A percentile compares a stretch with the other conserved stretches of the same genome.
phyloP scores from a whole-genome alignment of 2,329 filamentous ascomycete species.

The Colletotrichum tropicicola region DNA sequence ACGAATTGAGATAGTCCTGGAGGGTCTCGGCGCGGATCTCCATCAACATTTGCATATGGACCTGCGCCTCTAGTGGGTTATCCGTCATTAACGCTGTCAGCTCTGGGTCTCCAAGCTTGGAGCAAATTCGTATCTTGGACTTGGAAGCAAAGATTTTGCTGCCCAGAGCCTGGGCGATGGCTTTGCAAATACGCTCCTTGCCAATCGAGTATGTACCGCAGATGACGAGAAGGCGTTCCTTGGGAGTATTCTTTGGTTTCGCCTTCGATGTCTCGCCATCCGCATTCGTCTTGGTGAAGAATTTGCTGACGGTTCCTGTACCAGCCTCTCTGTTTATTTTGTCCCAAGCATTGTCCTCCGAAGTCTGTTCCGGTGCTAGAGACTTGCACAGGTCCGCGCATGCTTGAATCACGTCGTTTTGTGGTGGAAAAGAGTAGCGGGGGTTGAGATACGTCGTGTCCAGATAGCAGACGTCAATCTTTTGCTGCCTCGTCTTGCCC shows the following conservation, averaged over 20 bases:
- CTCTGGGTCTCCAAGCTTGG: slow-evolving; percentile 86
- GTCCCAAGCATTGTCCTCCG: slow-evolving; percentile 57
- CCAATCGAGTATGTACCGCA: slow-evolving; percentile 98
- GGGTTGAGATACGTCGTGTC: slow-evolving; percentile 98
- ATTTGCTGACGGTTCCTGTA: slow-evolving; percentile 59
- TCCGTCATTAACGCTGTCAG: slow-evolving; percentile 80
- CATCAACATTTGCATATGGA: slow-evolving; percentile 97
- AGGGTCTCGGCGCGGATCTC: slow-evolving; percentile 93
- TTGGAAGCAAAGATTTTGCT: slow-evolving; percentile 91
- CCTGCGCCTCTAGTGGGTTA: slow-evolving; percentile 85
- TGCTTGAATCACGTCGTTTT: slow-evolving; percentile 85
- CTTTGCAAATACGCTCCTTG: slow-evolving; percentile 94
- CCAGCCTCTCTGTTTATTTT: slow-evolving; percentile 50
- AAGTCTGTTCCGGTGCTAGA: slow-evolving; percentile 71
- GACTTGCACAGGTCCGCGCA: slow-evolving; percentile 89
- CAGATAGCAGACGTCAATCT: slow-evolving; percentile 94
- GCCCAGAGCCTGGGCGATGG: slow-evolving; percentile 85
- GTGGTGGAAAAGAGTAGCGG: slow-evolving; percentile 91
- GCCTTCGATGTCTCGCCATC: slow-evolving; percentile 41
- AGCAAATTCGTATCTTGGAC: slow-evolving; percentile 84
- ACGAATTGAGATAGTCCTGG: slow-evolving; percentile 84
- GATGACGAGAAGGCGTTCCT: slow-evolving; percentile 81
- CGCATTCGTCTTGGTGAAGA: slow-evolving; percentile 53
- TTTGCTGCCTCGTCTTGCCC: slow-evolving; percentile 80
- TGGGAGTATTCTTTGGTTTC: slow-evolving; percentile 34